A percentile compares a stretch with the other conserved stretches of the same genome.
These are phyloP conservation scores for Wickerhamomyces alni DNA, from an alignment of 805 yeast species.

Conservation along the genomic window DNA sequence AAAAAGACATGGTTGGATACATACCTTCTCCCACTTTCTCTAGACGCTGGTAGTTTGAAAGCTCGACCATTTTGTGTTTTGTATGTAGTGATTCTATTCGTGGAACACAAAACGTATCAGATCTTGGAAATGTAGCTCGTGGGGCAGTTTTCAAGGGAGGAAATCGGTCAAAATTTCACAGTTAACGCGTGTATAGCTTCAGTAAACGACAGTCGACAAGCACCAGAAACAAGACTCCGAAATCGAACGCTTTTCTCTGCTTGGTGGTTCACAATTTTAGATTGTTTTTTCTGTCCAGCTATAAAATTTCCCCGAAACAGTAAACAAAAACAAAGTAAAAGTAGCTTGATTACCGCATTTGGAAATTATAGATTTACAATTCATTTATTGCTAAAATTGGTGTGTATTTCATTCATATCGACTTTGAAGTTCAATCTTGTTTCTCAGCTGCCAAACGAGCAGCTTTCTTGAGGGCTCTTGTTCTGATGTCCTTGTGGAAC, in stretches of 20 bases:
- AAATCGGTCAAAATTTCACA: too few relatives aligned
- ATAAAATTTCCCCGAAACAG: background rate
- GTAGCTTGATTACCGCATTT: background rate
- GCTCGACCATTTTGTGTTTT: slow-evolving; percentile 37
- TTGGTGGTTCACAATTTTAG: background rate
- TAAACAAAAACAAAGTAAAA: background rate
- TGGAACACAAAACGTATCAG: background rate
- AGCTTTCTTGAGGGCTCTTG: slow-evolving; percentile 75
- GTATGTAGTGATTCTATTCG: too few relatives aligned
- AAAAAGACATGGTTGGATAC: background rate
- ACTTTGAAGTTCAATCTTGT: slow-evolving; percentile 7
- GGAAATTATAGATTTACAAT: background rate
- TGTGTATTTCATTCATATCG: background rate
- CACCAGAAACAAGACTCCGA: too few relatives aligned
- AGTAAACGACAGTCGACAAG: too few relatives aligned
- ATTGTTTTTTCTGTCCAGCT: background rate
- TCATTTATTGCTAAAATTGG: background rate
- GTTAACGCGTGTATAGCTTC: too few relatives aligned
- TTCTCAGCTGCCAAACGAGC: slow-evolving; percentile 32
- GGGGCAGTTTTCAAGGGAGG: too few relatives aligned
- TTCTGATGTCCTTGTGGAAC: slow-evolving; percentile 78
- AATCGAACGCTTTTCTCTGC: background rate
- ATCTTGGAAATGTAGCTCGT: background rate
- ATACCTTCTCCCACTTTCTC: slow-evolving; percentile 95
- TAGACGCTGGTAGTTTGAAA: slow-evolving; percentile 86